phyloP scores from a whole-genome alignment of 768 basidiomycete genomes.

The Neoboletus magnificus region DNA sequence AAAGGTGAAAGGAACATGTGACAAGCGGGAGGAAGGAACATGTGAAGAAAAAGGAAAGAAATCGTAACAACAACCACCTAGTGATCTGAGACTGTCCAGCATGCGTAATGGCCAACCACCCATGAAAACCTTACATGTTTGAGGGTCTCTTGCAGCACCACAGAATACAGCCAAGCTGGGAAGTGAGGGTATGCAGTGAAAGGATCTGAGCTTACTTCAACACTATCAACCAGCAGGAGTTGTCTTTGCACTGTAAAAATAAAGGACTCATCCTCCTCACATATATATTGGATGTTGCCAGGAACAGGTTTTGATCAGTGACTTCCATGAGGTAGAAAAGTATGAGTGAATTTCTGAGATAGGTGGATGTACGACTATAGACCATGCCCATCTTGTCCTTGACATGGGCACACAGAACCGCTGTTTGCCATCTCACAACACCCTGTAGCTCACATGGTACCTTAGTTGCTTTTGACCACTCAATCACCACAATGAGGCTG shows the following conservation, averaged over 20 bases:
- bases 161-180: neutral
- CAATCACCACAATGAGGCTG: neutral
- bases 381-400: neutral
- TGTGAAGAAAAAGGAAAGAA: too few relatives aligned
- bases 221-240: neutral
- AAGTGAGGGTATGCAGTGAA: neutral
- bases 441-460: neutral
- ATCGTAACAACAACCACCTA: too few relatives aligned
- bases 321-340: constrained; percentile 9
- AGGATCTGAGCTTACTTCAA: neutral
- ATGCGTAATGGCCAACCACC: constrained; percentile 3
- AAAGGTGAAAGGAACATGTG: too few relatives aligned
- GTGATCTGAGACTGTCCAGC: constrained; percentile 3
- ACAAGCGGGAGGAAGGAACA: too few relatives aligned
- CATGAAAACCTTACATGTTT: neutral
- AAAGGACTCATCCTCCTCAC: neutral
- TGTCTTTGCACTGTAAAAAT: constrained; percentile 7
- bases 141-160: neutral
- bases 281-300: constrained; percentile 15
- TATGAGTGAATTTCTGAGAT: constrained; percentile 11
- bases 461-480: neutral
- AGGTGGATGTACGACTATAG: constrained; percentile 7
- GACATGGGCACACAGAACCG: neutral
- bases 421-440: too few relatives aligned
- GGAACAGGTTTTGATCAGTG: constrained; percentile 1